These are phyloP conservation scores for Diaporthe sp. DNA, from an alignment of 2,329 filamentous ascomycete species.

Conservation along the genomic window DNA sequence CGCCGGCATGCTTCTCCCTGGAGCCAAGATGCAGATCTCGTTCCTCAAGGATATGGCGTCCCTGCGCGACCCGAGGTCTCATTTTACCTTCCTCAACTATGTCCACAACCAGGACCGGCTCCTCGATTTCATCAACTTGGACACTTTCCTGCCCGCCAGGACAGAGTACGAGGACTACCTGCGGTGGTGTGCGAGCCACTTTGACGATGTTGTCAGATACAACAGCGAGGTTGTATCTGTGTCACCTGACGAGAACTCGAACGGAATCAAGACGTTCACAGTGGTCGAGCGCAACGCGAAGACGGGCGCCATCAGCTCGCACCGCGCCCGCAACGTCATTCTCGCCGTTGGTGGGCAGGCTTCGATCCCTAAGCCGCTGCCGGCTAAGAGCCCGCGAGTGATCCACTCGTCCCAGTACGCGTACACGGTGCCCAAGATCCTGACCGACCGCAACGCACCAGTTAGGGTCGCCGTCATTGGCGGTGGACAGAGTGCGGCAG, in stretches of 20 bases:
- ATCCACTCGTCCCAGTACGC: constrained; percentile 93
- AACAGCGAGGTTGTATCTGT: constrained; percentile 82
- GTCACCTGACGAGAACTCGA: constrained; percentile 66
- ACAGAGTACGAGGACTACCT: constrained; percentile 97
- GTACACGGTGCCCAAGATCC: constrained; percentile 71
- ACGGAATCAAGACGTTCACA: constrained; percentile 73
- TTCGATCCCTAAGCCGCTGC: constrained; percentile 78
- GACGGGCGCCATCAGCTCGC: constrained; percentile 66
- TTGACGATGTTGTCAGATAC: constrained; percentile 81
- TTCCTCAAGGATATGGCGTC: constrained; percentile 97
- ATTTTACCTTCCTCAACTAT: constrained; percentile 97
- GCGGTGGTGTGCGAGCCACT: constrained; percentile 88
- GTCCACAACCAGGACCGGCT: constrained; percentile 85
- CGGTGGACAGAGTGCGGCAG: constrained; percentile 91
- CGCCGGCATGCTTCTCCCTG: constrained; percentile 92
- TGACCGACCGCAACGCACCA: constrained; percentile 66
- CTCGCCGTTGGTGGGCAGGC: constrained; percentile 72
- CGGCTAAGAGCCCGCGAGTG: constrained; percentile 77
- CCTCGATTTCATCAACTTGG: constrained; percentile 90
- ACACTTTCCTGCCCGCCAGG: constrained; percentile 88
- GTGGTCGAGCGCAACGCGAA: constrained; percentile 75
- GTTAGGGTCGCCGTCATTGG: constrained; percentile 89
- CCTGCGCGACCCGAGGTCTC: constrained; percentile 85
- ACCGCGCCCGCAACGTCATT: constrained; percentile 75
- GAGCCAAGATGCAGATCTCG: constrained; percentile 96